Percentiles rank a stretch among this genome's conserved stretches.
Evolutionary conservation across 345 rosid species (phyloP).

Genomic region (Eucalyptus curtisii): DNA sequence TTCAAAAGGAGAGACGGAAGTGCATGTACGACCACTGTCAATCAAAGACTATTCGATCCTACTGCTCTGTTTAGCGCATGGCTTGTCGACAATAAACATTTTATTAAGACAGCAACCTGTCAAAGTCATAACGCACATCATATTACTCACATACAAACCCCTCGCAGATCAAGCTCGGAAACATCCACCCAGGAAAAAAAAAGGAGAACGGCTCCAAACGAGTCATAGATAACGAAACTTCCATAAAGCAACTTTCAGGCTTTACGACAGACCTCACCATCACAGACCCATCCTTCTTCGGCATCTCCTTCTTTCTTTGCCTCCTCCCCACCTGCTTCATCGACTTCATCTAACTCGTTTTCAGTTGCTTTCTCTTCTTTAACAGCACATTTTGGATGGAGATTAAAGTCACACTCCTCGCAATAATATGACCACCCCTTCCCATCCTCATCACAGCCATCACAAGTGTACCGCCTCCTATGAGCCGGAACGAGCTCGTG

Average conservation of each 20-base stretch:
- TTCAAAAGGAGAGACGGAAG: not conserved
- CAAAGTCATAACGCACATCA: not conserved
- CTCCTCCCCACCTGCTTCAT: not conserved
- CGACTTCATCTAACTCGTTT: not conserved
- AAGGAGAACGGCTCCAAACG: not conserved
- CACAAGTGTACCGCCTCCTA: not conserved
- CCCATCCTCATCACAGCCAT: slow-evolving; percentile 9
- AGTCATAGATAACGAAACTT: slow-evolving; percentile 8
- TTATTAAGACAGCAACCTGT: not conserved
- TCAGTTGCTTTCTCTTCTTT: not conserved
- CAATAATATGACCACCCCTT: slow-evolving; percentile 41
- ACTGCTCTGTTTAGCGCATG: not conserved
- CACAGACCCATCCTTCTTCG: slow-evolving; percentile 47
- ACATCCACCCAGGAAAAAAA: not conserved
- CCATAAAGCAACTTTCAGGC: not conserved
- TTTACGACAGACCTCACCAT: not conserved
- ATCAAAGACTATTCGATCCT: not conserved
- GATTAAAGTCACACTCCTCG: slow-evolving; percentile 48
- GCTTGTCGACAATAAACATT: not conserved
- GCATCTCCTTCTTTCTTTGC: not conserved
- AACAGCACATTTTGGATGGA: slow-evolving; percentile 49
- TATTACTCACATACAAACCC: not conserved
- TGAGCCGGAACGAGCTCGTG: slow-evolving; percentile 43
- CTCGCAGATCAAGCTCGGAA: not conserved
- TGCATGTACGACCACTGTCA: not conserved